Percentiles rank a stretch among this genome's conserved stretches.
These are phyloP conservation scores for Amoebophrya sp. DNA, from an alignment of 169 alveolate genomes.

Conservation along the genomic window DNA sequence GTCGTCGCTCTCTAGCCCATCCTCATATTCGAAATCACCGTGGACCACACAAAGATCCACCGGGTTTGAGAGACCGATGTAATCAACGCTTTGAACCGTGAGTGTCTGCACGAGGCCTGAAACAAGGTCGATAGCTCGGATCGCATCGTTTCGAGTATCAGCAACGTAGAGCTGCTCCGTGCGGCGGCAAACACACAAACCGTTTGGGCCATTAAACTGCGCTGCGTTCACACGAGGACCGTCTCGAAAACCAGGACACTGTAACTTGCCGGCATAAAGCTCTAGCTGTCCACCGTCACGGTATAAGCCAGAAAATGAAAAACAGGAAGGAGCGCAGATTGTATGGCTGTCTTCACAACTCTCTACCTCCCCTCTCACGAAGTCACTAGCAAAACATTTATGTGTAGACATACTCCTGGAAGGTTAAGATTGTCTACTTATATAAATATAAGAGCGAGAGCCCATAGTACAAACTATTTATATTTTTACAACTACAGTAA, in stretches of 20 bases:
- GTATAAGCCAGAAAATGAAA: no score
- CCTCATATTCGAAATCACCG: neutral
- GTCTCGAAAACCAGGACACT: neutral
- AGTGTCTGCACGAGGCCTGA: slow-evolving; percentile 4
- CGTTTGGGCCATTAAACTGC: neutral
- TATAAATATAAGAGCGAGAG: no score
- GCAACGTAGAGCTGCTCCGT: slow-evolving; percentile 20
- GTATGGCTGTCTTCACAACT: no score
- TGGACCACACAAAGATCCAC: neutral
- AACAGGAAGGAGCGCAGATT: no score
- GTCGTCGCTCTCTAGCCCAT: neutral
- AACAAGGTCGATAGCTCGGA: neutral
- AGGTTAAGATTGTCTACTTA: no score
- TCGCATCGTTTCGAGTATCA: neutral
- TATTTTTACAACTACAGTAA: no score
- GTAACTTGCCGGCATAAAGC: neutral
- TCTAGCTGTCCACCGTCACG: no score
- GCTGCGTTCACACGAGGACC: neutral
- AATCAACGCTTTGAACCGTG: neutral
- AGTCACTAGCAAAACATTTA: no score
- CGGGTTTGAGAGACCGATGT: neutral
- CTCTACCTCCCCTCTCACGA: no score
- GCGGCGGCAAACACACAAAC: neutral
- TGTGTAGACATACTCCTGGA: no score
- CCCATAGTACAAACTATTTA: no score